Evolutionary conservation across 306 rosid genomes (phyloP), one percentile per base, ranked within the genome.

Genomic region (Vicia villosa): DNA sequence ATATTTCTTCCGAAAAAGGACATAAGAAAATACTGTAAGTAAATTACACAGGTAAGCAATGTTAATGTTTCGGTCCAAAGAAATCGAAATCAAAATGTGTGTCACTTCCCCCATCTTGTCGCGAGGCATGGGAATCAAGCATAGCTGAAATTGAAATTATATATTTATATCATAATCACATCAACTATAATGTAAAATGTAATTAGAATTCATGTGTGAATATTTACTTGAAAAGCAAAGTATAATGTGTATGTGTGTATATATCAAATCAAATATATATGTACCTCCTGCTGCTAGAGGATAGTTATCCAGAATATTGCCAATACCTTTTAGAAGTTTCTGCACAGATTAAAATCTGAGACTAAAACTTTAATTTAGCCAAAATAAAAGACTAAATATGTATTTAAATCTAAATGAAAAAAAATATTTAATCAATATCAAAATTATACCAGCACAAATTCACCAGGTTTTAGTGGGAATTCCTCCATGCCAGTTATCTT

Each of bases 381-480:
- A 22, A 22, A 22, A 22, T 22, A 22, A 22, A 22, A 6, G 37
- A 32, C 6, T 32, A 34, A 1, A 34, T 6, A 7, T 34, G 38
- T 34, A 34, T 34, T 34, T 7, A 34, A 34, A 34, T 7, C 38
- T 34, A 7, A 34, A 6, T 34, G 10, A 34, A 8, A 34, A 34
- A 34, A 34, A 20, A 21, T 8, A 61, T 17, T 13, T 17, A 21
- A 50, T 12, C 13, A 30, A 1, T 34, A 34, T 34, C 28, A 28
- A 26, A 32, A 60, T 7, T 34, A 15, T 77, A 81, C 89, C 83
- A 87, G 78, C 16, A 74, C 6, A 2, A 87, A 30, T 30, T 87
- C 92, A 43, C 80, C 84, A 12, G 89, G 89, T 70, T 83, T 87
- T 45, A 85, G 2, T 16, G 89, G 88, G 20, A 83, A 51, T 61